phyloP scores from a whole-genome alignment of 768 basidiomycete genomes.

The Lactifluus volemus region DNA sequence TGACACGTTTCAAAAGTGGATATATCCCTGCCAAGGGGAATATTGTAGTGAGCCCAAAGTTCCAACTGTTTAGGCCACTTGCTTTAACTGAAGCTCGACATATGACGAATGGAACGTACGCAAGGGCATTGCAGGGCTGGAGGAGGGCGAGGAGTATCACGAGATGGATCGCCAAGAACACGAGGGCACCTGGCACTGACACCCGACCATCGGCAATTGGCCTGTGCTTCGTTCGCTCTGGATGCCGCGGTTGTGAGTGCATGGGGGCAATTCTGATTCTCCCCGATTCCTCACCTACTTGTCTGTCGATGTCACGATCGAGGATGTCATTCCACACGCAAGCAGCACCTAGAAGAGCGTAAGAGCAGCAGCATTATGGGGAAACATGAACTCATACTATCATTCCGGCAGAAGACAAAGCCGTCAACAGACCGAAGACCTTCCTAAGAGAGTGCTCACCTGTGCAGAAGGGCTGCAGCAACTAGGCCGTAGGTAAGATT shows the following conservation, averaged over 20 bases:
- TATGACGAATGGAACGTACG: constrained; percentile 5
- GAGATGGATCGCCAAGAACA: constrained; percentile 15
- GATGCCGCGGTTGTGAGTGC: background rate
- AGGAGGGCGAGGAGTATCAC: constrained; percentile 8
- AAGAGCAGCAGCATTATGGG: background rate
- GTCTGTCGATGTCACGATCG: constrained; percentile 14
- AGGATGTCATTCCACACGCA: constrained; percentile 17
- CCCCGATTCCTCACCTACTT: constrained; percentile 11
- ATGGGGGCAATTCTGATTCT: background rate
- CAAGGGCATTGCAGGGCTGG: constrained; percentile 11
- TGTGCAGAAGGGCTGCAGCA: constrained; percentile 1
- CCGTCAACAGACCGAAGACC: background rate
- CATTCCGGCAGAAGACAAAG: background rate
- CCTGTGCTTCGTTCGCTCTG: constrained; percentile 21
- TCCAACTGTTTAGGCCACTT: constrained; percentile 10
- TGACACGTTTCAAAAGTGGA: constrained; percentile 26
- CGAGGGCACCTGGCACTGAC: constrained; percentile 15
- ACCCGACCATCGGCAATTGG: constrained; percentile 19
- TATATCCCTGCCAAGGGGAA: constrained; percentile 23
- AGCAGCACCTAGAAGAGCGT: background rate
- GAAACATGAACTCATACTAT: background rate
- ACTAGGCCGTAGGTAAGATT: constrained; percentile 1
- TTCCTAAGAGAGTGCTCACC: background rate
- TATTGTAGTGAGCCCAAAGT: constrained; percentile 19
- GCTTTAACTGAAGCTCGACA: background rate